Base-by-base conservation (phyloP, 495 filamentous ascomycete genomes). In the Cercophora sp. region DNA sequence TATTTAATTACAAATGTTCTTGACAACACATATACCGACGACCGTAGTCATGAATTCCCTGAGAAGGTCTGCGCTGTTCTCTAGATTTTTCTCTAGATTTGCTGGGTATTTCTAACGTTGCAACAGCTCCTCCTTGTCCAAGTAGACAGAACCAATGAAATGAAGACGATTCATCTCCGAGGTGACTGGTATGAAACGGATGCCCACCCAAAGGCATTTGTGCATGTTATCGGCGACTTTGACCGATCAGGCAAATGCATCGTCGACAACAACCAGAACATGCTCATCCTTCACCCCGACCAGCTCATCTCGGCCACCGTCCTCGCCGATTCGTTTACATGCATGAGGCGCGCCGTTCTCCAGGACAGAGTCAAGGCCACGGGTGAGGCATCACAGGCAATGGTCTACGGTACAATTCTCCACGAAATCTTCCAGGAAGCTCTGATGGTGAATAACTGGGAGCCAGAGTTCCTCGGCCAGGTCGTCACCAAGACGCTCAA, bases 371-470 rank as follows among this genome's bases (percentile, higher is more conserved):
- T 96, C 63, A 97, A 96, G 67, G 87, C 86, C 32, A 87, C 89
- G 1, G 82, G 83, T 52, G 86, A 89, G 52, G 72, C 89, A 31
- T 89, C 80, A 32, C 79, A 84, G 29, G 78, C 91, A 2, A 80
- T 91, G 54, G 80, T 95, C 4, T 98, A 96, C 62, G 93, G 93
- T 26, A 89, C 85, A 18, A 82, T 97, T 32, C 80, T 98, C 13
- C 93, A 98, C 69, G 91, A 96, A 53, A 79, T 97, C 41, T 96
- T 96, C 59, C 92, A 97, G 71, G 83, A 89, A 57, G 91, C 92
- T 1, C 68, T 98, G 67, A 82, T 85, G 68, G 82, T 81, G 2
- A 96, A 97, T 61, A 70, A 79, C 55, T 97, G 93, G 88, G 86
- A 87, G 54, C 69, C 74, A 16, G 68, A 71, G 2, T 91, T 82